Evolutionary conservation across 768 basidiomycete genomes (phyloP), one percentile per base, ranked within the genome.

Genomic region (Baorangia bicolor): DNA sequence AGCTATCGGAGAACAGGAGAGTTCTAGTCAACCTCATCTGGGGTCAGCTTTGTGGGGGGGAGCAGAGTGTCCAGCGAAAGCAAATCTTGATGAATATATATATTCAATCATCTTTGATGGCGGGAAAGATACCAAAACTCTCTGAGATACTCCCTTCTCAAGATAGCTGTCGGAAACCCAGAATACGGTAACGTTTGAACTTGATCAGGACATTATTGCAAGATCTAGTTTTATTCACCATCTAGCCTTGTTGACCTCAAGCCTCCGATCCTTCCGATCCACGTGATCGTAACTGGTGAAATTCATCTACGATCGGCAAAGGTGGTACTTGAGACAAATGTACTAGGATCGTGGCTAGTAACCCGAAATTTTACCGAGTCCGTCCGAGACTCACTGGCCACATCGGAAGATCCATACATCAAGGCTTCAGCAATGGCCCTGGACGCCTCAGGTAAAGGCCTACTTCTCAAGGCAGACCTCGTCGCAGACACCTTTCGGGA

Each of bases 381-480:
- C 31, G 13, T 43, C 56, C 56, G 45, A 20, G 42, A 38, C n/a
- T 21, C 12, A 13, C 27, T 8, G 30, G 2, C n/a, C n/a, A n/a
- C n/a, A n/a, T n/a, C 10, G 4, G 30, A 2, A 30, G 10, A n/a
- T 14, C 12, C n/a, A 11, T 30, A 11, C 10, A 30, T 11, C 30
- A 30, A 30, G 12, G 11, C 43, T 28, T 27, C 23, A 16, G 11
- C 5, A 28, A 23, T 37, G 58, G 54, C 70, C 42, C 51, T 59
- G 23, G 64, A 73, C 51, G 50, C 64, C 35, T 57, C 64, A 31
- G 82, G 85, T 23, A 90, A 90, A 71, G 90, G 92, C 18, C 70
- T 93, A 27, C 80, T 93, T 6, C 80, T 92, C 63, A 91, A 90
- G 60, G 88, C 89, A 0, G 91, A 92, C 64, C 74, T 81, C 11